These are phyloP conservation scores for Phytophthora melonis DNA, from an alignment of 352 stramenopile genomes.

Conservation along the genomic window DNA sequence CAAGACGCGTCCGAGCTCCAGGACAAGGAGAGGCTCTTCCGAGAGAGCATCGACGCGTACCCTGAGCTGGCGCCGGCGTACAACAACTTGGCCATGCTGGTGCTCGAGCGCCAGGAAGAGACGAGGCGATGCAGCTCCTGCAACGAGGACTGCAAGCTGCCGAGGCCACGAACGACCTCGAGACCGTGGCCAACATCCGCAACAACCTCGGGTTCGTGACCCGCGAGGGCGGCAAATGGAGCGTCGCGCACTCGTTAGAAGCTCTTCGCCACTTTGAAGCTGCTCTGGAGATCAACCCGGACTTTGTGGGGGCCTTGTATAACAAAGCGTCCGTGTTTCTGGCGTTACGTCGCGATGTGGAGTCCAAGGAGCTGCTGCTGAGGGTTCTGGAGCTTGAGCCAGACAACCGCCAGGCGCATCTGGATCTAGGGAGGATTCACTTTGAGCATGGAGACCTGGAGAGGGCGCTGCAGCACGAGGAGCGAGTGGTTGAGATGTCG, in stretches of 20 bases:
- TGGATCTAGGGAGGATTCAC: conserved; percentile 66
- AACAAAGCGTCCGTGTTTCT: conserved; percentile 79
- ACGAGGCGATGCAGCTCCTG: conserved; percentile 52
- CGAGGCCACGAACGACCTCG: conserved; percentile 39
- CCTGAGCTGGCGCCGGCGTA: conserved; percentile 61
- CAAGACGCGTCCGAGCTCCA: conserved; percentile 11
- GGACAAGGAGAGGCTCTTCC: conserved; percentile 49
- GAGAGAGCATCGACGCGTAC: conserved; percentile 58
- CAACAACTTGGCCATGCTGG: conserved; percentile 83
- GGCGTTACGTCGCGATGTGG: conserved; percentile 40
- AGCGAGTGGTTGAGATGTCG: conserved; percentile 43
- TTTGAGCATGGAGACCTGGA: conserved; percentile 55
- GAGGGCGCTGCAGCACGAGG: conserved; percentile 53
- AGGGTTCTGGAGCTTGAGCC: conserved; percentile 59
- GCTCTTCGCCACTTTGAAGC: conserved; percentile 73
- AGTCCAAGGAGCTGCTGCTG: conserved; percentile 48
- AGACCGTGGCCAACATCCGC: conserved; percentile 57
- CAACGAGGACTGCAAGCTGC: conserved; percentile 50
- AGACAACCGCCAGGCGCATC: conserved; percentile 47
- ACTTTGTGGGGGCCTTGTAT: conserved; percentile 61
- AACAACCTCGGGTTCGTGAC: conserved; percentile 82
- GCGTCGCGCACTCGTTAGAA: conserved; percentile 48
- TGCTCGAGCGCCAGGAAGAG: conserved; percentile 36
- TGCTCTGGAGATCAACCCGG: conserved; percentile 45
- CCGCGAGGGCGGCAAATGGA: conserved; percentile 41